These are phyloP conservation scores for Vicia sativa DNA, from an alignment of 306 rosid species.

Conservation along the genomic window DNA sequence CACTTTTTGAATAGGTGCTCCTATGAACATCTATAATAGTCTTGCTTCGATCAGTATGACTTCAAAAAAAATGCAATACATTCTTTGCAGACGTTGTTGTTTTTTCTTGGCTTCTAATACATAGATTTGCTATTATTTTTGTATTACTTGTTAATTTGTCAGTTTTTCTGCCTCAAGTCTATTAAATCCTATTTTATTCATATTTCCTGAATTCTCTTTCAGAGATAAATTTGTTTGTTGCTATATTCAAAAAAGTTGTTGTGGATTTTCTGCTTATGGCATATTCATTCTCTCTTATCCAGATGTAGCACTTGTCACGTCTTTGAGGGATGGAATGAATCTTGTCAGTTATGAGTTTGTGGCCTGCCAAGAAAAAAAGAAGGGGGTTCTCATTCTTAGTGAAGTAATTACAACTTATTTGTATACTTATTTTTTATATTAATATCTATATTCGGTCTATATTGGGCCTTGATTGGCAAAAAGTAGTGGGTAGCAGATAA, in stretches of 20 bases:
- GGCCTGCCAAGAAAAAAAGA: constrained; percentile 88
- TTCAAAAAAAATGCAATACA: neutral
- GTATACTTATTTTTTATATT: constrained; percentile 17
- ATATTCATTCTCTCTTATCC: constrained; percentile 36
- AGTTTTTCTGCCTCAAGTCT: constrained; percentile 22
- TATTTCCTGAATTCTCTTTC: constrained; percentile 29
- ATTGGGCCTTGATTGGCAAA: constrained; percentile 1
- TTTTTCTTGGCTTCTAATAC: constrained; percentile 4
- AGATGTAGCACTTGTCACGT: constrained; percentile 98
- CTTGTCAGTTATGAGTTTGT: constrained; percentile 97
- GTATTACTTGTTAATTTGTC: neutral
- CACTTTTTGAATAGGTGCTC: constrained; percentile 8
- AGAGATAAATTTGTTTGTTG: constrained; percentile 22
- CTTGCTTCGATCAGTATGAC: constrained; percentile 7
- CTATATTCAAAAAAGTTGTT: neutral
- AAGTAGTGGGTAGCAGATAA: neutral
- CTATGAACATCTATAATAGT: neutral
- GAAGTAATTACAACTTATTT: constrained; percentile 60
- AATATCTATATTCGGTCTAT: constrained; percentile 11
- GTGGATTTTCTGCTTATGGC: constrained; percentile 16
- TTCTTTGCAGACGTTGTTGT: constrained; percentile 3
- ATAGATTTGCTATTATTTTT: constrained; percentile 16
- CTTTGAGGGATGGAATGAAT: constrained; percentile 97
- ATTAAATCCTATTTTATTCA: constrained; percentile 14
- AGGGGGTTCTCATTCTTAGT: constrained; percentile 93